Conservation (phyloP, 106 monocot genomes). For the Dendrobium chrysotoxum region DNA sequence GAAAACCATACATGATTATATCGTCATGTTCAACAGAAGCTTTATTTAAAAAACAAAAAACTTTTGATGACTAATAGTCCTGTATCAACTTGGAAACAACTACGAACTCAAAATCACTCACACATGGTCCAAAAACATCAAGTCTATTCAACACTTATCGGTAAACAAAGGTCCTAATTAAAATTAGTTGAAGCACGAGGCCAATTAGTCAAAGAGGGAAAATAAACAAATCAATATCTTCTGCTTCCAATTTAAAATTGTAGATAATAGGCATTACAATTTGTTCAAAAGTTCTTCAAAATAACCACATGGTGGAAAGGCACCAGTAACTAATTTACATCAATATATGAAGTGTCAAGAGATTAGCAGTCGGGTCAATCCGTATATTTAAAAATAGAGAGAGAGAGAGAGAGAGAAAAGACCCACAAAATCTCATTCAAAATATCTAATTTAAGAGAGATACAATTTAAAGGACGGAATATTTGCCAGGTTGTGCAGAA, state of each 20-base stretch:
- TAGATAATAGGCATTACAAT: conserved; percentile 3
- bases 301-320: not conserved
- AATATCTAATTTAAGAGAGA: not conserved
- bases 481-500: conserved; percentile 85
- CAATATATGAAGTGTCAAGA: not conserved
- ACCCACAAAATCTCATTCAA: not conserved
- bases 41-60: not conserved
- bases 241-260: not conserved
- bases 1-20: no score
- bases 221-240: not conserved
- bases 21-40: no score
- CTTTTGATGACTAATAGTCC: not conserved
- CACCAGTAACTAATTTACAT: not conserved
- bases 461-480: conserved; percentile 61
- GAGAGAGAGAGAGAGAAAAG: not conserved
- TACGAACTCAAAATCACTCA: no score
- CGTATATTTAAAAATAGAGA: not conserved
- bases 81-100: not conserved
- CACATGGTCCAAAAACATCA: no score
- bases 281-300: not conserved
- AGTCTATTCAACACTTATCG: not conserved
- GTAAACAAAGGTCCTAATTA: not conserved
- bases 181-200: not conserved
- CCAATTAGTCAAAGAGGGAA: not conserved
- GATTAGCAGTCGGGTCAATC: not conserved